Percentiles rank a stretch among this genome's conserved stretches.
Evolutionary conservation across 768 basidiomycete genomes (phyloP).

Genomic region (Kwoniella sp.): DNA sequence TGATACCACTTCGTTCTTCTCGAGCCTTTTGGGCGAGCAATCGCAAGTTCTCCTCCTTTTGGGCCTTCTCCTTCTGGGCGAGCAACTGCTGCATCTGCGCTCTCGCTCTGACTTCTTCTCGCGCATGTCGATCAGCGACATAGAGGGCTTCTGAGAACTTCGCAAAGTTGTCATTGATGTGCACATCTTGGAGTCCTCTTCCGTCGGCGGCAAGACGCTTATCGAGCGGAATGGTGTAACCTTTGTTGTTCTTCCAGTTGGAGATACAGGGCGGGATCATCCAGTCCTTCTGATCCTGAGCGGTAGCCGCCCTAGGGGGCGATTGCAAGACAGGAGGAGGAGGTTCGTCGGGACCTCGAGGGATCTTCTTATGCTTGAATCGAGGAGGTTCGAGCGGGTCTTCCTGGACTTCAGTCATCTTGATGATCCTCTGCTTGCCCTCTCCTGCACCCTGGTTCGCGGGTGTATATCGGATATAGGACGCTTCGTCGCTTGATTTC

Average conservation of each 20-base stretch:
- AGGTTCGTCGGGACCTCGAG: slow-evolving; percentile 91
- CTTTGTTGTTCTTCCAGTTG: slow-evolving; percentile 99
- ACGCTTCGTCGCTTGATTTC: slow-evolving; percentile 76
- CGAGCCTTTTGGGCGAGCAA: slow-evolving; percentile 91
- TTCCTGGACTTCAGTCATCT: slow-evolving; percentile 97
- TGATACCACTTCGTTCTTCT: slow-evolving; percentile 83
- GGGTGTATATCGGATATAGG: slow-evolving; percentile 95
- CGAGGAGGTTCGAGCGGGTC: slow-evolving; percentile 95
- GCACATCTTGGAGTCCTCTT: slow-evolving; percentile 96
- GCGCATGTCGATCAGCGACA: slow-evolving; percentile 93
- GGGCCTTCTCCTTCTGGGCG: slow-evolving; percentile 96
- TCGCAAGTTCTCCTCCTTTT: slow-evolving; percentile 94
- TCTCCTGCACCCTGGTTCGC: slow-evolving; percentile 76
- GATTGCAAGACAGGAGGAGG: slow-evolving; percentile 93
- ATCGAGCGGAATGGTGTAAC: slow-evolving; percentile 97
- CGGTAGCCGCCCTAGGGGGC: slow-evolving; percentile 93
- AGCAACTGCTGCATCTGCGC: slow-evolving; percentile 97
- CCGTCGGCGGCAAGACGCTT: slow-evolving; percentile 98
- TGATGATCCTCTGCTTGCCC: slow-evolving; percentile 93
- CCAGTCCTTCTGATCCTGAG: slow-evolving; percentile 99
- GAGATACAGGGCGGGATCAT: slow-evolving; percentile 99
- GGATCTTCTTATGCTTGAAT: slow-evolving; percentile 99
- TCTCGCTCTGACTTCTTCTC: slow-evolving; percentile 95
- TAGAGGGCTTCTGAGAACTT: slow-evolving; percentile 97
- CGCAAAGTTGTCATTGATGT: slow-evolving; percentile 99